A percentile compares a stretch with the other conserved stretches of the same genome.
These are phyloP conservation scores for Botrytis sinoallii DNA, from an alignment of 2,329 filamentous ascomycete species.

Conservation along the genomic window DNA sequence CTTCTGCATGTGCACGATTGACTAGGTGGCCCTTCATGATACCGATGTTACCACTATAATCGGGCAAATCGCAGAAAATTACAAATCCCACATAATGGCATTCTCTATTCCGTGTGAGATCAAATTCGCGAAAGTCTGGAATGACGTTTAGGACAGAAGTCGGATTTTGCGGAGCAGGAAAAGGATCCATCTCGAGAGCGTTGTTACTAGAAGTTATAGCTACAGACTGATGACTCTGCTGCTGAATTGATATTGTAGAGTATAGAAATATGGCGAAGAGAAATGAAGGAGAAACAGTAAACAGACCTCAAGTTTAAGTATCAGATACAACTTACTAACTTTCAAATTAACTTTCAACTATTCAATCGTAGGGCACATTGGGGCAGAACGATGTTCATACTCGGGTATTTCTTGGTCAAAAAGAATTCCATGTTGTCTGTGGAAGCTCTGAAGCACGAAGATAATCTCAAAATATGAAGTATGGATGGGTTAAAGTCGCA, in stretches of 20 bases:
- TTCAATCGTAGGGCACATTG: neutral
- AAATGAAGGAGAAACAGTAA: neutral
- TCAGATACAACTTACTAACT: too few relatives aligned
- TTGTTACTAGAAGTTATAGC: neutral
- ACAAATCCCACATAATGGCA: neutral
- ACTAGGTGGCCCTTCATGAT: neutral
- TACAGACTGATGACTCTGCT: too few relatives aligned
- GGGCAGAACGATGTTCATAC: neutral
- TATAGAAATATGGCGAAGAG: neutral
- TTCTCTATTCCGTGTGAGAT: neutral
- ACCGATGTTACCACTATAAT: neutral
- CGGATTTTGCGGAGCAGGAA: neutral
- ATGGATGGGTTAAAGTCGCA: neutral
- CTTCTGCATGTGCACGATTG: neutral
- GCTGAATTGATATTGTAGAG: neutral
- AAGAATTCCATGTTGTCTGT: too few relatives aligned
- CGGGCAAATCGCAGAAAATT: neutral
- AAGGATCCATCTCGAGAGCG: neutral
- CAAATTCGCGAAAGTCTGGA: neutral
- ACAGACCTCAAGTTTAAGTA: neutral
- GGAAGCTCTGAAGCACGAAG: too few relatives aligned
- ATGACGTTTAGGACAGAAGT: fast-evolving
- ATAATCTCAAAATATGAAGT: neutral
- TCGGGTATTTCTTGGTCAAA: neutral
- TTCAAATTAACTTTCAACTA: neutral